phyloP scores from a whole-genome alignment of 805 yeast species.

The Hemisphaericaspora nanyangensis region DNA sequence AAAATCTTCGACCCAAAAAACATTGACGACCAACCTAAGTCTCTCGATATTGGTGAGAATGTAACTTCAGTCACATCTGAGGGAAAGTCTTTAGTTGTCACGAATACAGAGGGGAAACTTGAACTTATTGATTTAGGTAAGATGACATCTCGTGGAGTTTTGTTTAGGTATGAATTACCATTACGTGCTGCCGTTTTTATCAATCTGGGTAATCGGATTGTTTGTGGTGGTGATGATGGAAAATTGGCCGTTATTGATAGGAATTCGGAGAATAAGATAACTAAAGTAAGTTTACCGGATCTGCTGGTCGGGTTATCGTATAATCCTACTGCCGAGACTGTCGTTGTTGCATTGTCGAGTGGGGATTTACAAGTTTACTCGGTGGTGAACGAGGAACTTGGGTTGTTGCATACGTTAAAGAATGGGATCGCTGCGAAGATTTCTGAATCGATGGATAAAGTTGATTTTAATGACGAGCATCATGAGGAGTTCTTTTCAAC shows the following conservation, averaged over 20 bases:
- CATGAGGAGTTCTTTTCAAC: conserved; percentile 46
- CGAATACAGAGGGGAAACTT: conserved; percentile 43
- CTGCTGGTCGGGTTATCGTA: conserved; percentile 56
- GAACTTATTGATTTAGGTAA: conserved; percentile 34
- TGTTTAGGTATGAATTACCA: conserved; percentile 44
- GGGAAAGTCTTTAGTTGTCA: conserved; percentile 19
- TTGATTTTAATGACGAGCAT: conserved; percentile 41
- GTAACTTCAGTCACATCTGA: conserved; percentile 36
- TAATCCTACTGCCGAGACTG: conserved; percentile 51
- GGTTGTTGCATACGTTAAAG: conserved; percentile 42
- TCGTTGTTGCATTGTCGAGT: conserved; percentile 55
- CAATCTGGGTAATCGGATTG: conserved; percentile 55
- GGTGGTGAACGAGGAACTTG: conserved; percentile 43
- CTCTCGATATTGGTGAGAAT: conserved; percentile 48
- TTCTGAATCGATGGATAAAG: conserved; percentile 26
- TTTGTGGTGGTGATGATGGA: conserved; percentile 67
- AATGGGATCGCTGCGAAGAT: conserved; percentile 38
- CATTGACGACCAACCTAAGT: conserved; percentile 46
- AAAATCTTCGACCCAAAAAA: conserved; percentile 42
- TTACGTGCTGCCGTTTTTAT: conserved; percentile 53
- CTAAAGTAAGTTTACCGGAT: conserved; percentile 42
- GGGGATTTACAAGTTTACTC: conserved; percentile 58
- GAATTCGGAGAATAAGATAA: conserved; percentile 21
- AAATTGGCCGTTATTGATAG: conserved; percentile 47
- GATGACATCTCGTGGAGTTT: conserved; percentile 26